Base-by-base conservation (phyloP, 2,329 filamentous ascomycete species). In the Blumeria graminis region DNA sequence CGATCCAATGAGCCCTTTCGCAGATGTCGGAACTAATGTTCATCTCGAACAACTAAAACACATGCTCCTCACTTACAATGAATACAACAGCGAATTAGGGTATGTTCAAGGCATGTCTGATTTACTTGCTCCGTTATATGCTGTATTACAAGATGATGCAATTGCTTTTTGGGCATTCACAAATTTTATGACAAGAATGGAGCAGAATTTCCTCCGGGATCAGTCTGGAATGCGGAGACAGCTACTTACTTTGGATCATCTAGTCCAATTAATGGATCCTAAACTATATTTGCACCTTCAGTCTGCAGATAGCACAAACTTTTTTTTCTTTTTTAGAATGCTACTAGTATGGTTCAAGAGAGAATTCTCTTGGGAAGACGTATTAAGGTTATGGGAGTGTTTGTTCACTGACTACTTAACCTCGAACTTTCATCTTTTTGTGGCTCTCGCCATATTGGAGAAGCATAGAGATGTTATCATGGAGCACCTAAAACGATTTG, bases 311-410 rank as follows among this genome's bases (percentile, higher is more conserved):
- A 93, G 85, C 65, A 98, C 92, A 28, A 98, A 98, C 68, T 98
- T 98, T 70, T 98, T 98, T 71, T 98, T 98, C 73, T 96, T 98
- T 74, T 98, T 96, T 78, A 85, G 92, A 58, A 96, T 96, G 92
- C 75, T 98, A 36, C 75, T 98, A 1, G 92, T 98, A 9, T 98
- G 92, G 92, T 98, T 92, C 69, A 98, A 98, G 73, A 83, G 92
- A 52, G 92, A 98, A 69, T 98, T 98, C 64, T 77, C 80, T 62
- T 98, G 90, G 86, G 68, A 76, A 52, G 88, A 96, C 65, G 80
- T 94, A 10, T 71, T 96, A 36, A 78, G 85, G 16, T 72, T 98
- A 3, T 98, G 92, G 92, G 92, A 98, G 69, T 75, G 78, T 0
- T 71, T 96, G 1, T 98, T 93, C 92, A 96, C 92, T 1, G 92